These are phyloP conservation scores for Globisporangium middletonii DNA, from an alignment of 352 stramenopile genomes.

Conservation along the genomic window DNA sequence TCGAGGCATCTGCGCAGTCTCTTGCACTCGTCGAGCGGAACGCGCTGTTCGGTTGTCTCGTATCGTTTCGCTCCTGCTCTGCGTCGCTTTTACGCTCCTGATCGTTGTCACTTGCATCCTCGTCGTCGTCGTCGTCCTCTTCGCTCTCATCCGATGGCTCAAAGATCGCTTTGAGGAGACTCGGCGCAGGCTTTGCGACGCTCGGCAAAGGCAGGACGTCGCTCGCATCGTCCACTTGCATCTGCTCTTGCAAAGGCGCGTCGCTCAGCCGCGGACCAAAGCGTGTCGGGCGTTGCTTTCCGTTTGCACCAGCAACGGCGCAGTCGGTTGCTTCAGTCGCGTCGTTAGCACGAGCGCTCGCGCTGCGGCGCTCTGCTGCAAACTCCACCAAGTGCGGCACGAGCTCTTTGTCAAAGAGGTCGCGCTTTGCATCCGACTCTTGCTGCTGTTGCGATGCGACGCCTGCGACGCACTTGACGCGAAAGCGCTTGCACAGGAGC, in stretches of 20 bases:
- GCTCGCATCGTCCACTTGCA: slow-evolving; percentile 7
- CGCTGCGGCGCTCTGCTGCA: slow-evolving; percentile 28
- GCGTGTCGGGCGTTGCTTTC: neutral
- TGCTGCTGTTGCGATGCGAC: slow-evolving; percentile 18
- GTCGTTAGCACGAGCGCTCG: neutral
- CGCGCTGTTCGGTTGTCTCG: too few species aligned
- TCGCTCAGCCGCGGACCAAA: neutral
- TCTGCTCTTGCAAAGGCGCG: neutral
- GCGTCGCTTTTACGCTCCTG: slow-evolving; percentile 9
- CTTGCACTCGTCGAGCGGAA: too few species aligned
- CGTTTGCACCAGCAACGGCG: neutral
- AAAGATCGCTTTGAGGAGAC: slow-evolving; percentile 79
- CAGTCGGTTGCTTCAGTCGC: neutral
- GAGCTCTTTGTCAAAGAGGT: slow-evolving; percentile 70
- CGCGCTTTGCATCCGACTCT: slow-evolving; percentile 20
- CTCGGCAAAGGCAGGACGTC: slow-evolving; percentile 29
- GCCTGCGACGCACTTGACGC: slow-evolving; percentile 44
- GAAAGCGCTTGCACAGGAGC: slow-evolving; percentile 81
- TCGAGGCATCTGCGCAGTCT: too few species aligned
- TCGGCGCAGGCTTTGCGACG: slow-evolving; percentile 32
- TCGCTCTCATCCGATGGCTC: slow-evolving; percentile 63
- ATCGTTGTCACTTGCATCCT: slow-evolving; percentile 15
- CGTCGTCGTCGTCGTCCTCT: slow-evolving; percentile 26
- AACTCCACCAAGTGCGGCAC: slow-evolving; percentile 66
- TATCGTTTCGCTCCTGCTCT: too few species aligned